Evolutionary conservation across 495 filamentous ascomycete genomes (phyloP).

Genomic region (Talaromyces proteolyticus): DNA sequence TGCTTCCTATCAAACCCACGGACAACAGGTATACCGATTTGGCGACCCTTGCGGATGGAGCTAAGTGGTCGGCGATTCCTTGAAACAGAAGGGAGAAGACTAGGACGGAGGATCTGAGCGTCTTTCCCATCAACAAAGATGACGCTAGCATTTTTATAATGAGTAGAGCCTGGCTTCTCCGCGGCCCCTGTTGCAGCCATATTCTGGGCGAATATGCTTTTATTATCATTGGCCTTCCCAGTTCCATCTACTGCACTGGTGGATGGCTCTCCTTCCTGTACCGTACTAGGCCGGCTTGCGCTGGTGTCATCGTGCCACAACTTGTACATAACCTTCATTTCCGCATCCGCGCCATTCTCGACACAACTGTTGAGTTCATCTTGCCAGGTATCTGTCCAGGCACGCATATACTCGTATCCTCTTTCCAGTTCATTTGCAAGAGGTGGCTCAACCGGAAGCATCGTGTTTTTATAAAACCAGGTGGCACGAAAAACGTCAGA

Average conservation of each 20-base stretch:
- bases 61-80: constrained; percentile 71
- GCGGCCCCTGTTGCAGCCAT: constrained; percentile 35
- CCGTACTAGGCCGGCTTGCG: constrained; percentile 21
- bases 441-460: constrained; percentile 81
- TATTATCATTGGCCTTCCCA: constrained; percentile 2
- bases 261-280: constrained; percentile 12
- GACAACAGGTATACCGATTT: constrained; percentile 79
- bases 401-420: constrained; percentile 78
- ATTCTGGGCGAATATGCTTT: constrained; percentile 22
- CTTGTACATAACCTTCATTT: constrained; percentile 79
- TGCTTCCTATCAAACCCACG: constrained; percentile 73
- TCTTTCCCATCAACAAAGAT: constrained; percentile 72
- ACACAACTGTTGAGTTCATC: constrained; percentile 89
- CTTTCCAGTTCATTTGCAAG: constrained; percentile 88
- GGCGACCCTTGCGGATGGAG: constrained; percentile 76
- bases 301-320: constrained; percentile 62
- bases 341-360: constrained; percentile 83
- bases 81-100: constrained; percentile 71
- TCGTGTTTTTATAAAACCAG: constrained; percentile 95
- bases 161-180: constrained; percentile 26
- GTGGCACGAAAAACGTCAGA: constrained; percentile 78
- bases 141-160: constrained; percentile 65
- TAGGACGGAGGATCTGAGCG: constrained; percentile 77
- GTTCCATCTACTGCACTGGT: constrained; percentile 7
- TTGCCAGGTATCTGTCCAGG: constrained; percentile 89